Conservation (phyloP, 225 moss, liverwort and hornwort species). For the Polytrichum commune region DNA sequence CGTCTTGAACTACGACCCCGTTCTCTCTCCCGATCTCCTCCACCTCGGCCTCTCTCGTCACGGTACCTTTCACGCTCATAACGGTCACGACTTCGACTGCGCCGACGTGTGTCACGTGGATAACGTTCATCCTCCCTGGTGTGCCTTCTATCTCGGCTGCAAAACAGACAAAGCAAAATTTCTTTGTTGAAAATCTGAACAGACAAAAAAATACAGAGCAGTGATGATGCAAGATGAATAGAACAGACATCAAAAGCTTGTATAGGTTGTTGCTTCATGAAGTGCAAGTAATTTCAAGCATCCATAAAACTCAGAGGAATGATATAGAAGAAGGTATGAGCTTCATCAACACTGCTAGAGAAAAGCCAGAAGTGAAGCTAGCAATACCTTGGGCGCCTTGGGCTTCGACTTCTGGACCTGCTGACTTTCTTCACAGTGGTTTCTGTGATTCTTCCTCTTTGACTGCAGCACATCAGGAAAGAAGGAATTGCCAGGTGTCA, state of each 20-base stretch:
- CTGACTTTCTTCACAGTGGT: constrained; percentile 81
- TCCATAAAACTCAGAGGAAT: not conserved
- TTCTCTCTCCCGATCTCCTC: constrained; percentile 55
- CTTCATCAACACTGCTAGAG: not conserved
- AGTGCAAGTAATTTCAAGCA: no score
- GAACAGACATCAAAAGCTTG: no score
- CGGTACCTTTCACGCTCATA: constrained; percentile 70
- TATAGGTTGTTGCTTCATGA: no score
- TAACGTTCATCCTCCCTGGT: constrained; percentile 71
- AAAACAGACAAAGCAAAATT: not conserved
- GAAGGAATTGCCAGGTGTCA: not conserved
- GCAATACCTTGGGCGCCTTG: constrained; percentile 66
- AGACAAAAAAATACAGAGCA: no score
- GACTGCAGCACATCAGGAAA: constrained; percentile 39
- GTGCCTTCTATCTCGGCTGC: constrained; percentile 35
- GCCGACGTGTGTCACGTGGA: constrained; percentile 58
- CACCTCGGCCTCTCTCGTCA: constrained; percentile 55
- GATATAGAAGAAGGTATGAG: not conserved
- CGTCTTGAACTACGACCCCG: constrained; percentile 71
- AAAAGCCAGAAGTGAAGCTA: no score
- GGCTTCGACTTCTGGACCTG: constrained; percentile 91
- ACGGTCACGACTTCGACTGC: constrained; percentile 78
- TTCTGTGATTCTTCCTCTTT: constrained; percentile 90
- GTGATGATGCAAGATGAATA: no score
- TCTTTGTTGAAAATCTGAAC: no score